phyloP scores from a whole-genome alignment of 2,329 filamentous ascomycete genomes.

The Daldinia sp. region DNA sequence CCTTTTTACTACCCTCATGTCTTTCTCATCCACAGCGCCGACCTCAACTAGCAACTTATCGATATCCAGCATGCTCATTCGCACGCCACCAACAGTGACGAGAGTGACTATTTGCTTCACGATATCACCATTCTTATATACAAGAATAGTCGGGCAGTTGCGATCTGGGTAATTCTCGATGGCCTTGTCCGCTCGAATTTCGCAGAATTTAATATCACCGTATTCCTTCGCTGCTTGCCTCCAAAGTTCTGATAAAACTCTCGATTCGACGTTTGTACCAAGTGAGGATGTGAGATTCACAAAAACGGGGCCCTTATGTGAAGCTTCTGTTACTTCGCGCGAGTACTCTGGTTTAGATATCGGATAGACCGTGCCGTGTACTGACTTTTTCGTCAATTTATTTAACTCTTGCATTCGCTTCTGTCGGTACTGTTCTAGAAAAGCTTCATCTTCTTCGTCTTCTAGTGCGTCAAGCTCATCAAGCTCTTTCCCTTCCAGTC shows the following conservation, averaged over 20 bases:
- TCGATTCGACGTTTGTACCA: conserved; percentile 86
- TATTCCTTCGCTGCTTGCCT: conserved; percentile 84
- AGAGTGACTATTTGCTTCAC: conserved; percentile 92
- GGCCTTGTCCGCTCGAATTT: conserved; percentile 91
- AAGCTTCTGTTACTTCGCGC: conserved; percentile 91
- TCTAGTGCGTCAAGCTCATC: conserved; percentile 95
- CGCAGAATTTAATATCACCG: conserved; percentile 96
- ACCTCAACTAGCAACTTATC: conserved; percentile 85
- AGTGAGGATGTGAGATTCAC: conserved; percentile 85
- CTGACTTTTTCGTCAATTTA: conserved; percentile 77
- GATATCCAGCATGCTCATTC: conserved; percentile 78
- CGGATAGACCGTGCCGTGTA: conserved; percentile 92
- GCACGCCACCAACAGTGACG: conserved; percentile 78
- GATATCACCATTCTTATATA: conserved; percentile 94
- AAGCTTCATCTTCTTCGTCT: conserved; percentile 93
- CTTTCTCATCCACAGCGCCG: conserved; percentile 81
- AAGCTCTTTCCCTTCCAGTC: conserved; percentile 92
- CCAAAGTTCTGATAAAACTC: conserved; percentile 87
- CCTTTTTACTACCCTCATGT: conserved; percentile 79
- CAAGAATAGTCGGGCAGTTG: conserved; percentile 93
- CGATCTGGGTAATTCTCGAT: conserved; percentile 96
- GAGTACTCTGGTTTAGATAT: conserved; percentile 95
- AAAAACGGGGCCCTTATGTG: conserved; percentile 74
- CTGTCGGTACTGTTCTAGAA: conserved; percentile 87
- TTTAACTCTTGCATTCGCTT: conserved; percentile 88